Evolutionary conservation across 1,139 yeast species (phyloP).

Genomic region (Candida frijolesensis): DNA sequence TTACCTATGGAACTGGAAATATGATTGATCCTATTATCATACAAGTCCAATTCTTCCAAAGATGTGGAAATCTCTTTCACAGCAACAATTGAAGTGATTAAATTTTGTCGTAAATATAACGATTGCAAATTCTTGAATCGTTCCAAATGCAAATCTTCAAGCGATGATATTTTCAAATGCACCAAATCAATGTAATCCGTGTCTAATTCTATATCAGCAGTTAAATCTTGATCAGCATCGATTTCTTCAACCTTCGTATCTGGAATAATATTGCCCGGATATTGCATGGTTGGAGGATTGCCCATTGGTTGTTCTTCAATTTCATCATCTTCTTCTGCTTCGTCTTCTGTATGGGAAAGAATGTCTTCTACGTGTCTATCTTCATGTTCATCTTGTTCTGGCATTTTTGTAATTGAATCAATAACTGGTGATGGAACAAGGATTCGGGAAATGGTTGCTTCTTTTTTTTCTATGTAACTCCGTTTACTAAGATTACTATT

Average conservation of each 20-base stretch:
- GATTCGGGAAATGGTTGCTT: not conserved
- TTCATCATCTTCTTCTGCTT: slow-evolving; percentile 25
- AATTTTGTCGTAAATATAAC: slow-evolving; percentile 82
- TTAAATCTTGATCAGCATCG: slow-evolving; percentile 58
- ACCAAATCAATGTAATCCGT: slow-evolving; percentile 71
- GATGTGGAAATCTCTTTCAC: slow-evolving; percentile 61
- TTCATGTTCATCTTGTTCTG: not conserved
- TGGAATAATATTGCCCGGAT: slow-evolving; percentile 54
- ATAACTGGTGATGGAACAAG: not conserved
- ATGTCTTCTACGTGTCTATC: slow-evolving; percentile 5
- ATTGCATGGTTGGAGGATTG: slow-evolving; percentile 35
- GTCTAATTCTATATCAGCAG: slow-evolving; percentile 63
- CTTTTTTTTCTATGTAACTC: not conserved
- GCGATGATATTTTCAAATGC: slow-evolving; percentile 72
- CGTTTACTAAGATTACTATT: not conserved
- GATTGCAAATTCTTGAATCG: slow-evolving; percentile 60
- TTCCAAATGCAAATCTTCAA: slow-evolving; percentile 64
- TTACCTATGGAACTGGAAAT: slow-evolving; percentile 70
- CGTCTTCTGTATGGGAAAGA: slow-evolving; percentile 25
- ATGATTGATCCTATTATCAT: slow-evolving; percentile 89
- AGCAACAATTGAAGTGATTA: slow-evolving; percentile 71
- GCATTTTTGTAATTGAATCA: not conserved
- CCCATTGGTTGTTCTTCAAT: slow-evolving; percentile 24
- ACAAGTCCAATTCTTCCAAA: slow-evolving; percentile 80
- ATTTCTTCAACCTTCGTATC: slow-evolving; percentile 52